Base-by-base conservation (phyloP, 2,329 filamentous ascomycete genomes). In the Gaeumannomyces tritici region DNA sequence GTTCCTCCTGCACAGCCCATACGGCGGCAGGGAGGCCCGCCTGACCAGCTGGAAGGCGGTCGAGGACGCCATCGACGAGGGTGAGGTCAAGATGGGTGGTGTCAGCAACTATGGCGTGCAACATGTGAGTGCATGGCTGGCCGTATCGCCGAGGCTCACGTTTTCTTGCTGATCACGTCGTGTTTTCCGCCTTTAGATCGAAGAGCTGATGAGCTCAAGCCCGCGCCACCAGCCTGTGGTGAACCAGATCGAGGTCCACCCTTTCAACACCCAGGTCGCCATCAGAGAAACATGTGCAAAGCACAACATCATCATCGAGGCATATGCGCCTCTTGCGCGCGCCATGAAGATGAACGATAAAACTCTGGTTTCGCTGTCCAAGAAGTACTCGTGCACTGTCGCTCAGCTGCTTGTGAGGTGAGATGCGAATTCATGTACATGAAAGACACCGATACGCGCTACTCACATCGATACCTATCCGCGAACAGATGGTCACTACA, bases 191-290 rank as follows among this genome's bases (percentile, higher is more conserved):
- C 13, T 29, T 28, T 11, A 88, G 83, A 80, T 92, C 60, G 81
- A 89, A 65, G 89, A 92, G 70, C 76, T 92, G 59, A 81, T 91
- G 69, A 79, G 80, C 2, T 81, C 81, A 0, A 83, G 83, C 13
- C 86, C 88, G 0, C 79, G 80, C 0, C 80, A 89, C 57, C 72
- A 77, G 12, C 90, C 90, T 0, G 83, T 85, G 1, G 84, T 93
- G 60, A 93, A 93, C 69, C 90, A 95, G 75, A 88, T 93, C 68
- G 89, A 93, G 72, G 82, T 93, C 1, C 89, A 93, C 65, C 90
- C 89, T 0, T 95, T 93, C 81, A 91, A 93, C 72, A 91, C 89
- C 1, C 84, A 88, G 61, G 79, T 78, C 0, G 79, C 81, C 51
- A 91, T 95, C 65, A 82, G 85, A 0, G 79, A 81, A 15, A 86